Evolutionary conservation across 1,139 yeast species (phyloP), one percentile per base, ranked within the genome.

Genomic region (Meyerozyma athensensis): DNA sequence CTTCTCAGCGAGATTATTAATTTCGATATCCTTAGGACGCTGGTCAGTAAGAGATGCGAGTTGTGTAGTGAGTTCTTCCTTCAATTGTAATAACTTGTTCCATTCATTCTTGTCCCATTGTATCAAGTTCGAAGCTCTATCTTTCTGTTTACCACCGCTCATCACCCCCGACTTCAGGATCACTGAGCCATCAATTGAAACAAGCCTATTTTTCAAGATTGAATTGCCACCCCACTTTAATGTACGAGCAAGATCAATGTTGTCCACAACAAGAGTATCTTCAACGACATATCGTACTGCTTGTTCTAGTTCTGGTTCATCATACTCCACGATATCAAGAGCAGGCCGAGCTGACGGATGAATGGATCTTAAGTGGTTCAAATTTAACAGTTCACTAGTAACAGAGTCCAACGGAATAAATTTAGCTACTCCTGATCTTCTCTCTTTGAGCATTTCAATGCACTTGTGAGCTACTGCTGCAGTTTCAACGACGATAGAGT

Each of bases 341-440:
- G 82, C 77, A 33, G 92, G 86, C 38, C 78, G 69, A 1, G 80
- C 83, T 19, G 65, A 62, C 7, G 65, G 63, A 42, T 79, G 77
- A 34, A 83, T 50, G 8, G 78, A 73, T 48, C 95, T 68, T 33
- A 82, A 63, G 33, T 72, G 69, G 45, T 77, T 79, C 34, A 84
- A 68, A 28, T 82, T 76, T 21, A 68, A 65, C 4, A 75, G 68
- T n/a, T 77, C 82, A 19, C 46, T 48, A 13, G 58, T 54, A 26
- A 92, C 79, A 1, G 90, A 74, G 52, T 89, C 95, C 38, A 92
- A 64, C 0, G 98, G 98, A 43, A 92, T 84, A 49, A 92, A 90
- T 1, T 95, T 80, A 1, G 92, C 90, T 10, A 77, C 74, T 35
- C 97, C 97, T 9, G 84, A 68, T 46, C 96, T 73, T 54, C 94